A percentile compares a stretch with the other conserved stretches of the same genome.
Conservation (phyloP, 805 yeast genomes). For the Lachancea quebecensis region DNA sequence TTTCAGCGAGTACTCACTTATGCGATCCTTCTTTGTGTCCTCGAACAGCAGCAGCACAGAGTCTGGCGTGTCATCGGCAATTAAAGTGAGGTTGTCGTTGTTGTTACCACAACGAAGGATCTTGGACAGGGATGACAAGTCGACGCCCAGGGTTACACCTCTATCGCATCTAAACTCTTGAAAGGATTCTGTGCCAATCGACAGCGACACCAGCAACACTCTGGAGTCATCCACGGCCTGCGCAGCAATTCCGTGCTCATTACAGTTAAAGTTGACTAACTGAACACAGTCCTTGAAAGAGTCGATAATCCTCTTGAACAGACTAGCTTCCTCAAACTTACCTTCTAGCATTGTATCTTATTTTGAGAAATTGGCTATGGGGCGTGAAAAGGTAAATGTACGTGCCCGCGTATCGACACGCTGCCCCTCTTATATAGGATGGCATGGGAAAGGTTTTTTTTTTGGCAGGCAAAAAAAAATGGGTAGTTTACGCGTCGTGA, state of each 20-base stretch:
- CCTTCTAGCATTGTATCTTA: slow-evolving; percentile 78
- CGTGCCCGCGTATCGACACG: neutral
- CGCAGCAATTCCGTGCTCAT: slow-evolving; percentile 89
- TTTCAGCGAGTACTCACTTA: slow-evolving; percentile 84
- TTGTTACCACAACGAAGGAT: slow-evolving; percentile 87
- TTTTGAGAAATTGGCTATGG: neutral
- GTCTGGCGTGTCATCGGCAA: slow-evolving; percentile 87
- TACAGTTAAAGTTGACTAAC: slow-evolving; percentile 92
- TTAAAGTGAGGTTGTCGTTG: slow-evolving; percentile 77
- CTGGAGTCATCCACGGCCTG: slow-evolving; percentile 98
- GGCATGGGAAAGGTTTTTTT: neutral
- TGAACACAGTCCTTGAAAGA: slow-evolving; percentile 92
- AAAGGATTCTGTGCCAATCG: slow-evolving; percentile 84
- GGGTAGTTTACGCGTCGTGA: slow-evolving; percentile 10
- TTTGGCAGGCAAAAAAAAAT: neutral
- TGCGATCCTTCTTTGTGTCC: slow-evolving; percentile 83
- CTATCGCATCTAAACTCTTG: slow-evolving; percentile 92
- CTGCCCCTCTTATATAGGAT: neutral
- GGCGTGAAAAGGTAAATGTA: neutral
- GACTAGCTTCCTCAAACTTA: slow-evolving; percentile 86
- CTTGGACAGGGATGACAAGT: slow-evolving; percentile 78
- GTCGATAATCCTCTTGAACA: slow-evolving; percentile 86
- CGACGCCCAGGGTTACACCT: slow-evolving; percentile 85
- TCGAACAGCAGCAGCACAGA: slow-evolving; percentile 76
- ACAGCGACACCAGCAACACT: slow-evolving; percentile 81